Conservation (phyloP, 257 asterid species). For the Leonotis leonurus region DNA sequence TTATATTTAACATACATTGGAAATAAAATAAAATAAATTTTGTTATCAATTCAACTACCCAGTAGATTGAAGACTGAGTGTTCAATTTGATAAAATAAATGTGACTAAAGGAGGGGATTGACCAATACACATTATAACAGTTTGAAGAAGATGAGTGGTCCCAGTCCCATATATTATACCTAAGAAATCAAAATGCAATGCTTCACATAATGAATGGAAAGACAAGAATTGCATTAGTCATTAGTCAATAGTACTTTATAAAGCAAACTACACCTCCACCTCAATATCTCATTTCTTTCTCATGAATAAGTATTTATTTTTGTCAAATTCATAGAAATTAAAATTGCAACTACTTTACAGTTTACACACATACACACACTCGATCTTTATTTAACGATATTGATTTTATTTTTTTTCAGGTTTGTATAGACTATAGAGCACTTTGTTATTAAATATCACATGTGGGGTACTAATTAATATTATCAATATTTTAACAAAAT, state of each 20-base stretch:
- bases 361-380: too few relatives aligned
- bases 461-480: neutral
- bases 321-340: constrained; percentile 18
- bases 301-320: constrained; percentile 23
- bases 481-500: neutral
- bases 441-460: neutral
- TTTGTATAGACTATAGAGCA: neutral
- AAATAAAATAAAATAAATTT: too few relatives aligned
- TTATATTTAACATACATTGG: too few relatives aligned
- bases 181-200: neutral
- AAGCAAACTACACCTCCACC: constrained; percentile 6
- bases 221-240: too few relatives aligned
- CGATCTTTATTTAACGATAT: neutral
- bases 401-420: neutral
- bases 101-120: neutral
- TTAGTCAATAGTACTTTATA: neutral
- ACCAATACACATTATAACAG: constrained; percentile 5
- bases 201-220: too few relatives aligned
- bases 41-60: too few relatives aligned
- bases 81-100: neutral
- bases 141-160: constrained; percentile 22
- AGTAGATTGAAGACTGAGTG: neutral
- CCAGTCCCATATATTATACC: too few relatives aligned
- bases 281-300: too few relatives aligned
- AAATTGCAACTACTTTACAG: constrained; percentile 19